Evolutionary conservation across 345 rosid genomes (phyloP), one percentile per base, ranked within the genome.

Genomic region (Camelina hispida): DNA sequence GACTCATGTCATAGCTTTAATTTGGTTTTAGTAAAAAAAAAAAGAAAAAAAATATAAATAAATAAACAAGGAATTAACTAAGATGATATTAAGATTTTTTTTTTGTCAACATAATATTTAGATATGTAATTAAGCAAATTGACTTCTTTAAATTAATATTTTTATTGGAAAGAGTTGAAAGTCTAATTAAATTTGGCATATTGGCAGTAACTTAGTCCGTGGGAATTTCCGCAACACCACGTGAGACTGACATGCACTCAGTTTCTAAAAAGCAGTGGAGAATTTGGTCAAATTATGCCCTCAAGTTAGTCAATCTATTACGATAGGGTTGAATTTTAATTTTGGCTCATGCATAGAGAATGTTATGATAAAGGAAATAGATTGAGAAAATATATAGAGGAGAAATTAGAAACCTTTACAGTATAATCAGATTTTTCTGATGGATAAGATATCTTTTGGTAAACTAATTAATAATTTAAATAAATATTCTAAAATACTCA

Each of bases 291-390:
- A 65, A 55, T 3, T 23, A 23, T 4, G n/a, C 64, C 14, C 7
- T 47, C 32, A 55, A 67, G 63, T 63, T 73, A 54, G 77, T 56
- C 47, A 63, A 18, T 53, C 6, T 69, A 17, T 40, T 25, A 56
- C 17, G 51, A 54, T 54, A 25, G 30, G 30, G 30, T 25, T 25
- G 30, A 25, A 22, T 56, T 0, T 28, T 30, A n/a, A 9, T 54
- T 22, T 55, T 25, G 25, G 72, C 28, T 28, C 40, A 69, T 17
- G 20, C 32, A 68, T 25, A 25, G 30, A 25, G 4, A 3, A 25
- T 25, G 5, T 25, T 25, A 25, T 25, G 30, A 25, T 25, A 25
- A 25, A 25, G 5, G 4, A 25, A 25, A 25, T 4, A 25, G 30
- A 25, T 25, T 25, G 30, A 25, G 0, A 25, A 25, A 25, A 25